Evolutionary conservation across 352 stramenopile genomes (phyloP), one percentile per base, ranked within the genome.

Genomic region (Phytophthora hybrid): DNA sequence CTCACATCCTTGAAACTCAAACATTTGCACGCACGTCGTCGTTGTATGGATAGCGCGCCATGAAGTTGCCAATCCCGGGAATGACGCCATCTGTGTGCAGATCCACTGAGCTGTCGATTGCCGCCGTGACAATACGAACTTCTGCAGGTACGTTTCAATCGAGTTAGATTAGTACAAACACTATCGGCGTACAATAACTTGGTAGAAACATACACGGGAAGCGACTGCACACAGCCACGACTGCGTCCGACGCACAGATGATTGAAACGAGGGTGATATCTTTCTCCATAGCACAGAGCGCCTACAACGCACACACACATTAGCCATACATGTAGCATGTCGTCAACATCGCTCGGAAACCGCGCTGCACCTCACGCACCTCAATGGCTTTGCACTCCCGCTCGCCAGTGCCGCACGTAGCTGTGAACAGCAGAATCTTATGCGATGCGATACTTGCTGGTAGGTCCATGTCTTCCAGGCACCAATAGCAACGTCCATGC

Each of bases 41-140:
- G 44, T 53, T 58, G 46, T 47, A n/a, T n/a, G n/a, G n/a, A n/a
- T n/a, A 72, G 52, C 51, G 54, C 57, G 63, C 49, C 54, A 58
- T 49, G 62, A 14, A 49, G 57, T 13, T 51, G 19, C n/a, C 63
- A 65, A 63, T 59, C 31, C 34, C 46, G 44, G 32, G 41, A 39
- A 64, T 13, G 16, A 64, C 21, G 4, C 44, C 39, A 4, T 51
- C 37, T n/a, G 37, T 53, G 44, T n/a, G 18, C 18, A 41, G 39
- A n/a, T 54, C 21, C 9, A 64, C 58, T 4, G 37, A 26, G 16
- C 18, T 18, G 18, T 64, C 58, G 19, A 54, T 55, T 7, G 41
- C 58, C n/a, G 26, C 58, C 21, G 58, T 64, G 58, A 41, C 58
- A 41, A 64, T 44, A 64, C 23, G 58, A 10, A 64, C 41, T 19